Conservation (phyloP, 2,329 filamentous ascomycete genomes). For the Trichoderma sp. region DNA sequence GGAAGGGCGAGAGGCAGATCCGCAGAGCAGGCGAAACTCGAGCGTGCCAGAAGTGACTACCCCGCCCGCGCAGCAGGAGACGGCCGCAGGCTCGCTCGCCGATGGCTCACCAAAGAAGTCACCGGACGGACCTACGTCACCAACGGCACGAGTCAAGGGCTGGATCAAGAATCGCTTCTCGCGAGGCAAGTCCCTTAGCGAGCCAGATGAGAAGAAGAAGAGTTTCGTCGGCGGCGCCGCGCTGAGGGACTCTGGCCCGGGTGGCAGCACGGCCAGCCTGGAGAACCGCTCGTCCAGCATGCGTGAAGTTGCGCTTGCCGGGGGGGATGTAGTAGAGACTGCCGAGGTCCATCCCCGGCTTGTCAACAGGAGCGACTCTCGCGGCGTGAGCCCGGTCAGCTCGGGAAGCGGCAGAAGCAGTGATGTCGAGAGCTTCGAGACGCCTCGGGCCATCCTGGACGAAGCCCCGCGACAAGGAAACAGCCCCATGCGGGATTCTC, state of each 20-base stretch:
- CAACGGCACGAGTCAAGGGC: conserved; percentile 50
- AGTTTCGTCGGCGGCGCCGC: conserved; percentile 56
- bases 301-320: conserved; percentile 52
- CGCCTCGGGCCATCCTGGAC: conserved; percentile 45
- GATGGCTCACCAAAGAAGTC: conserved; percentile 14
- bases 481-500: conserved; percentile 60
- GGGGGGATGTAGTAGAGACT: conserved; percentile 38
- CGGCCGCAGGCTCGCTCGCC: background rate
- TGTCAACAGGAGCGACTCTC: conserved; percentile 35
- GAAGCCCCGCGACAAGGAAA: conserved; percentile 44
- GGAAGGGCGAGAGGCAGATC: conserved; percentile 14
- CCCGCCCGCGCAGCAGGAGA: background rate
- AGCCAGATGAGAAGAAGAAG: conserved; percentile 42
- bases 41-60: background rate
- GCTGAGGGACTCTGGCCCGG: conserved; percentile 47
- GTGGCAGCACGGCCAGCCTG: conserved; percentile 50
- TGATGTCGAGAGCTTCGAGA: conserved; percentile 37
- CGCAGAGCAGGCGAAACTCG: conserved; percentile 7
- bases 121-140: conserved; percentile 35
- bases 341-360: conserved; percentile 30
- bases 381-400: conserved; percentile 45
- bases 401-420: conserved; percentile 21
- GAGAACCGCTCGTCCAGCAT: conserved; percentile 49
- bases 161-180: conserved; percentile 61
- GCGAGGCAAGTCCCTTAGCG: conserved; percentile 46